Conservation (phyloP, 139 green algal species). For the Yamagishiella unicocca region DNA sequence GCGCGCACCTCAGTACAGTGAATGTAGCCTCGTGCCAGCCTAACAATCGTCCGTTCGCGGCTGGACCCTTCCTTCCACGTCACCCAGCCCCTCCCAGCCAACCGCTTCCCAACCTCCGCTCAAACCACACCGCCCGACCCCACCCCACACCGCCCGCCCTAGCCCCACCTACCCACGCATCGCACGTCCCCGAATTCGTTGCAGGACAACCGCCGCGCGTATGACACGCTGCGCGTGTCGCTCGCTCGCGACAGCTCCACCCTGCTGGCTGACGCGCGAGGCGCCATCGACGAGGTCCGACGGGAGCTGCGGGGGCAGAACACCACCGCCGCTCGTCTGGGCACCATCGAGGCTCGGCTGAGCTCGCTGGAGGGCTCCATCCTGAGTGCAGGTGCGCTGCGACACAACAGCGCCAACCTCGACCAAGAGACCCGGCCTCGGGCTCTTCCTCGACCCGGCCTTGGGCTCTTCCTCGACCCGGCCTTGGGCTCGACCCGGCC, state of each 20-base stretch:
- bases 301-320: constrained; percentile 46
- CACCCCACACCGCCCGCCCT: background rate
- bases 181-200: too few relatives aligned
- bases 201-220: constrained; percentile 34
- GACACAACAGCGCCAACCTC: too few relatives aligned
- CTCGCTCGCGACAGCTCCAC: constrained; percentile 30
- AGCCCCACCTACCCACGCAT: too few relatives aligned
- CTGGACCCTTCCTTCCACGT: too few relatives aligned
- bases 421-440: too few relatives aligned
- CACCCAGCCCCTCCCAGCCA: too few relatives aligned
- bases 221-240: constrained; percentile 48
- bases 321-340: constrained; percentile 46
- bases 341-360: constrained; percentile 54
- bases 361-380: constrained; percentile 54
- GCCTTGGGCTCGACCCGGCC: too few relatives aligned
- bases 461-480: too few relatives aligned
- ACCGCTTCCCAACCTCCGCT: background rate
- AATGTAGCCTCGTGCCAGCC: too few relatives aligned
- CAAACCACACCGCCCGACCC: background rate
- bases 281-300: constrained; percentile 56
- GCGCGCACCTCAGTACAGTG: too few relatives aligned
- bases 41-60: too few relatives aligned
- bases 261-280: constrained; percentile 49
- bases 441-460: too few relatives aligned
- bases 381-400: constrained; percentile 49